phyloP scores from a whole-genome alignment of 164 flowering plant species.

The Piper betle region DNA sequence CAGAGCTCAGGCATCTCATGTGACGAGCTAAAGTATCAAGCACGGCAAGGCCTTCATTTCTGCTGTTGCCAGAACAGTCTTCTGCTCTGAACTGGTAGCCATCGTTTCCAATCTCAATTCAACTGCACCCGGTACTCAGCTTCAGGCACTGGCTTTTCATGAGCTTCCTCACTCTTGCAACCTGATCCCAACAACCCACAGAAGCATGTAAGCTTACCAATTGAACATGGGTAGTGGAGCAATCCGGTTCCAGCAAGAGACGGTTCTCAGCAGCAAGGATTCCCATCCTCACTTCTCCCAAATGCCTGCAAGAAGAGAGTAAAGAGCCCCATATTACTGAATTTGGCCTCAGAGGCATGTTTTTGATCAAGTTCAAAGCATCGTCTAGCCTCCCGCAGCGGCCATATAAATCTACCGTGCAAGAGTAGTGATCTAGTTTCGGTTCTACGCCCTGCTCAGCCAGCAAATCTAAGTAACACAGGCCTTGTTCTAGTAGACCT shows the following conservation, averaged over 20 bases:
- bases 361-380: constrained; percentile 30
- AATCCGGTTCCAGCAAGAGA: constrained; percentile 38
- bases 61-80: constrained; percentile 26
- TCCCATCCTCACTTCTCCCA: constrained; percentile 35
- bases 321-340: constrained; percentile 63
- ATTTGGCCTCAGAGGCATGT: constrained; percentile 53
- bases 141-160: constrained; percentile 47
- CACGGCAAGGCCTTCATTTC: constrained; percentile 19
- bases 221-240: constrained; percentile 52
- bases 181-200: constrained; percentile 35
- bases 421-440: constrained; percentile 49
- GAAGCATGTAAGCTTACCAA: constrained; percentile 48
- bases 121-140: constrained; percentile 45
- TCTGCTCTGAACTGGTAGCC: constrained; percentile 39
- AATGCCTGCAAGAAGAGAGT: constrained; percentile 44
- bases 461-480: constrained; percentile 38
- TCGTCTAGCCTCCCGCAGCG: constrained; percentile 46
- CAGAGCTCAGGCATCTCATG: background rate
- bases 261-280: constrained; percentile 48
- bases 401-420: constrained; percentile 56
- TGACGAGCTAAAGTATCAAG: background rate
- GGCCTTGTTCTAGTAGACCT: constrained; percentile 44
- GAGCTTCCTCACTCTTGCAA: constrained; percentile 35
- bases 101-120: constrained; percentile 43
- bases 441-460: constrained; percentile 33